phyloP scores from a whole-genome alignment of 805 yeast species.

The Tetrapisispora taiwanensis region DNA sequence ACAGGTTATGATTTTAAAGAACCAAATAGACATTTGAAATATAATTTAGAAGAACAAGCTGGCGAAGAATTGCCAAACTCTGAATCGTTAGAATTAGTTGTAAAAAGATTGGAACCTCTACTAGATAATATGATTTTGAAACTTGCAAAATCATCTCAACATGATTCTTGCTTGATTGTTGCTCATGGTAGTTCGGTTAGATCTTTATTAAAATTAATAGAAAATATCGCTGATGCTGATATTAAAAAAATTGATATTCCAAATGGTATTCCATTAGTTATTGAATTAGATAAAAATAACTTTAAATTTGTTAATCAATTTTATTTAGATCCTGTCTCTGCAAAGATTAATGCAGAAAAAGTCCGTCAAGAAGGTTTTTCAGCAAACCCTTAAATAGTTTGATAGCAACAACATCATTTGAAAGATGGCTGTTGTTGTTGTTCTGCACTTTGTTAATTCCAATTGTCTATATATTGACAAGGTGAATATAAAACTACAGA shows the following conservation, averaged over 20 bases:
- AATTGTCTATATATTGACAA: no score
- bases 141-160: slow-evolving; percentile 36
- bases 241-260: slow-evolving; percentile 72
- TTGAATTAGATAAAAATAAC: slow-evolving; percentile 44
- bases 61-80: slow-evolving; percentile 48
- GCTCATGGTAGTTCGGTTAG: slow-evolving; percentile 80
- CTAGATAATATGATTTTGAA: slow-evolving; percentile 38
- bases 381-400: slow-evolving; percentile 15
- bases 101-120: slow-evolving; percentile 55
- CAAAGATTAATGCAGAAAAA: slow-evolving; percentile 67
- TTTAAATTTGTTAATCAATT: slow-evolving; percentile 42
- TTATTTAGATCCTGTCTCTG: slow-evolving; percentile 73
- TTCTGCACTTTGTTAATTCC: no score
- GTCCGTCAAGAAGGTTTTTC: slow-evolving; percentile 67
- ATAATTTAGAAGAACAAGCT: slow-evolving; percentile 29
- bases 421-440: no score
- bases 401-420: no score
- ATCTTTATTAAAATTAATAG: slow-evolving; percentile 60
- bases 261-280: slow-evolving; percentile 70
- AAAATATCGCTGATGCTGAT: slow-evolving; percentile 52
- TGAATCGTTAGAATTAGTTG: slow-evolving; percentile 67
- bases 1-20: slow-evolving; percentile 30
- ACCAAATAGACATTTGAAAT: slow-evolving; percentile 28
- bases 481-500: no score
- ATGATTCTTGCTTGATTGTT: slow-evolving; percentile 54